phyloP scores from a whole-genome alignment of 2,329 filamentous ascomycete species.

The Teratosphaeriaceae sp. region DNA sequence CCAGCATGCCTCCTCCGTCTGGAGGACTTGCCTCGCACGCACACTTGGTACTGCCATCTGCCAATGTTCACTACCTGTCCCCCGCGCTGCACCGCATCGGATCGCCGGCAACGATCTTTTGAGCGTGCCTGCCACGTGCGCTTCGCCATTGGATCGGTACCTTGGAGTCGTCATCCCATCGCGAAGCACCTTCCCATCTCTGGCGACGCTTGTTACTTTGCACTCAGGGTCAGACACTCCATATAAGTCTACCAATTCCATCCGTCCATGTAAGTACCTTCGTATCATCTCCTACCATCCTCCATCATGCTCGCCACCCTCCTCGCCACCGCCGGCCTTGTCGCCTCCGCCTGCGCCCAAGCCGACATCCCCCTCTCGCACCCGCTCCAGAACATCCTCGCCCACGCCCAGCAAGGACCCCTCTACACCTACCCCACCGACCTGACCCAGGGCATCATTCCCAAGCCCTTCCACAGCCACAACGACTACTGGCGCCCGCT shows the following conservation, averaged over 20 bases:
- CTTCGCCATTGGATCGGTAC: slow-evolving; percentile 6
- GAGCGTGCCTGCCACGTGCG: slow-evolving; percentile 7
- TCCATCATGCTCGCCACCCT: slow-evolving; percentile 11
- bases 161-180: not conserved
- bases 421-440: slow-evolving; percentile 56
- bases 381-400: slow-evolving; percentile 49
- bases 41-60: too few species aligned
- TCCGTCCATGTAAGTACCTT: not conserved
- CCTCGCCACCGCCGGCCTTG: slow-evolving; percentile 9
- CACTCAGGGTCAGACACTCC: not conserved
- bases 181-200: not conserved
- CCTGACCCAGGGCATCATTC: slow-evolving; percentile 53
- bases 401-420: slow-evolving; percentile 45
- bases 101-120: too few species aligned
- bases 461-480: slow-evolving; percentile 50
- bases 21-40: too few species aligned
- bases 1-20: too few species aligned
- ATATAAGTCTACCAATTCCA: not conserved
- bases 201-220: not conserved
- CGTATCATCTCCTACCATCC: not conserved
- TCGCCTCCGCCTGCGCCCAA: slow-evolving; percentile 16
- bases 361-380: slow-evolving; percentile 36
- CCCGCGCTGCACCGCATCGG: too few species aligned
- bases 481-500: slow-evolving; percentile 54
- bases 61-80: too few species aligned